Evolutionary conservation across 1,284 basidiomycete genomes (phyloP).

Genomic region (Sporisorium graminicola): DNA sequence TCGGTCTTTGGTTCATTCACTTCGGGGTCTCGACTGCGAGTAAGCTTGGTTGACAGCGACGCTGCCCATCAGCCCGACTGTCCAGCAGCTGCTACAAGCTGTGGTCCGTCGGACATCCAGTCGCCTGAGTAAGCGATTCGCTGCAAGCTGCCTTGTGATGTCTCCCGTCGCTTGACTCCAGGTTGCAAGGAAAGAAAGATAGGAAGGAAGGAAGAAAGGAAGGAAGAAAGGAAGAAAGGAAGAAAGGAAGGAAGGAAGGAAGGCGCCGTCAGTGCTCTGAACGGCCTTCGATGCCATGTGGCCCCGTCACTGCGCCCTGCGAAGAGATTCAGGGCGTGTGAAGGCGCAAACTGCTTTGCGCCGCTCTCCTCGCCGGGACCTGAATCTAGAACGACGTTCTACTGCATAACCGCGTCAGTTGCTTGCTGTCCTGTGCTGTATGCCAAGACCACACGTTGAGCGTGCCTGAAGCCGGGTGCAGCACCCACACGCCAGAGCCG

Average conservation of each 20-base stretch:
- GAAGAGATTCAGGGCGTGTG: neutral
- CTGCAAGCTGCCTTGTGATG: neutral
- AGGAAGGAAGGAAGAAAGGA: neutral
- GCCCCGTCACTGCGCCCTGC: neutral
- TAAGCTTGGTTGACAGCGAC: neutral
- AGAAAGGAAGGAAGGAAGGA: neutral
- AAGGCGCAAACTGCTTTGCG: neutral
- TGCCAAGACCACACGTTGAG: neutral
- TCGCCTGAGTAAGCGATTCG: neutral
- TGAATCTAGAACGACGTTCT: neutral
- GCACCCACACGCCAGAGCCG: neutral
- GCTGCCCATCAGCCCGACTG: no score
- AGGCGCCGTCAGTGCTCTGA: neutral
- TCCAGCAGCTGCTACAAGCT: no score
- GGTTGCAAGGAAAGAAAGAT: no score
- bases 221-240: neutral
- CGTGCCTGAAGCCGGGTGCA: neutral
- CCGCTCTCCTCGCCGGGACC: neutral
- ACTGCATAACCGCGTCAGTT: neutral
- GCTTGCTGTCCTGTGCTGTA: neutral
- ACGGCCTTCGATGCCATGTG: slow-evolving; percentile 2
- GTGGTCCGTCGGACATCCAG: slow-evolving; percentile 7
- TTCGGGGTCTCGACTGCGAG: neutral
- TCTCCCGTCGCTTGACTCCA: neutral
- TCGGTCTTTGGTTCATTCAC: neutral